Evolutionary conservation across 2,329 filamentous ascomycete species (phyloP), one percentile per base, ranked within the genome.

Genomic region (Neurospora crassa): DNA sequence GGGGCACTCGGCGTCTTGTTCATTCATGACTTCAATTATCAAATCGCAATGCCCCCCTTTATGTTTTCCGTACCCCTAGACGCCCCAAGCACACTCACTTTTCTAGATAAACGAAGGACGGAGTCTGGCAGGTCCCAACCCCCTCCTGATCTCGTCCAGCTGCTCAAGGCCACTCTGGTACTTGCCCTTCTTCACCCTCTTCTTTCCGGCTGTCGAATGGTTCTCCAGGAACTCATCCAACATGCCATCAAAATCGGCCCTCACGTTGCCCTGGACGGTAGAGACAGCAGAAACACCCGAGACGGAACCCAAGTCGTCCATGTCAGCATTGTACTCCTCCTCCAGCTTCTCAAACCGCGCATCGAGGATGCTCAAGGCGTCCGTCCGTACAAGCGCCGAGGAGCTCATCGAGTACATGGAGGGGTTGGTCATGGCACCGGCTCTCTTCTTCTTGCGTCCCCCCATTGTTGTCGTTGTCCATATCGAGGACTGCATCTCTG

Each of bases 381-480:
- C 95, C 1, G 94, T 99, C 70, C 96, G 89, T 69, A 93, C 79
- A 83, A 96, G 91, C 91, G 96, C 98, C 76, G 96, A 98, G 81
- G 96, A 99, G 79, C 96, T 97, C 76, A 98, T 98, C 91, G 93
- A 97, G 78, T 92, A 97, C 80, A 94, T 90, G 0, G 94, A 96
- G 0, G 92, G 91, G 74, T 92, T 93, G 3, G 95, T 98, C 80
- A 96, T 83, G 2, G 96, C 95, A 67, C 94, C 95, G 84, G 97
- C 98, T 78, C 95, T 90, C 88, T 97, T 97, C 90, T 98, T 98
- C 73, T 87, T 88, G 69, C 92, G 89, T 14, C 93, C 93, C 43
- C 92, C 93, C 73, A 90, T 91, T 1, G 92, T 91, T 2, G 91
- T 94, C 0, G 91, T 90, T 1, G 91, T 94, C 83, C 91, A 87